A percentile compares a stretch with the other conserved stretches of the same genome.
phyloP scores from a whole-genome alignment of 2,329 filamentous ascomycete species.

The Raffaelea deltoideospora region DNA sequence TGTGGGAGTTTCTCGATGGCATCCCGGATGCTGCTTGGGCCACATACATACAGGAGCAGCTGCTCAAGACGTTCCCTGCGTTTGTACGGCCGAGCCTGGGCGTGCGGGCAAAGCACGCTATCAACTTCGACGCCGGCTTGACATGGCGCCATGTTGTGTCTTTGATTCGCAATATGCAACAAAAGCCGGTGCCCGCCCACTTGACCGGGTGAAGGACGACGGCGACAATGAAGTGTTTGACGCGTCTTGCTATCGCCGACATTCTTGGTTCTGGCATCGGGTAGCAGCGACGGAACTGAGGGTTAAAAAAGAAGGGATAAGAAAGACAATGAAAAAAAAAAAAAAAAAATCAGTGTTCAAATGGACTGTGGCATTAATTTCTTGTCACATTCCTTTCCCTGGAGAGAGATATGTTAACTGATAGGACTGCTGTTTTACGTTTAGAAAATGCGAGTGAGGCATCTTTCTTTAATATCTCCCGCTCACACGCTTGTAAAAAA shows the following conservation, averaged over 20 bases:
- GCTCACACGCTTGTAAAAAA: too few relatives aligned
- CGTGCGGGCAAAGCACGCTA: constrained; percentile 6
- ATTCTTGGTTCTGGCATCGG: neutral
- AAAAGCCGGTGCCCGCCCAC: neutral
- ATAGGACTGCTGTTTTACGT: too few relatives aligned
- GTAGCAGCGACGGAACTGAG: neutral
- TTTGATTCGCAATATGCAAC: constrained; percentile 4
- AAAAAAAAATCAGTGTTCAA: too few relatives aligned
- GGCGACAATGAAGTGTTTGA: too few relatives aligned
- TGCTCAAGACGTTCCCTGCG: constrained; percentile 5
- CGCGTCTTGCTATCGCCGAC: too few relatives aligned
- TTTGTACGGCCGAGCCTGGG: constrained; percentile 6
- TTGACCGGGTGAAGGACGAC: neutral
- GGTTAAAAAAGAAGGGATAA: neutral
- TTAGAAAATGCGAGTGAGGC: too few relatives aligned
- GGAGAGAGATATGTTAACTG: too few relatives aligned
- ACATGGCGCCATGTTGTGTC: constrained; percentile 6
- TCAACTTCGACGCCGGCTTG: constrained; percentile 7
- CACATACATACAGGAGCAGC: constrained; percentile 5
- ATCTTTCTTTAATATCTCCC: too few relatives aligned
- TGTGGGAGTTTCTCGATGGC: constrained; percentile 9
- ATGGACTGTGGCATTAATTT: too few relatives aligned
- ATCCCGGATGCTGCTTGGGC: constrained; percentile 8
- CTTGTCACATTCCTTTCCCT: too few relatives aligned
- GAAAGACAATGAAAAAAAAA: neutral